Conservation (phyloP, 2,329 filamentous ascomycete species). For the Trichoderma harzianum region DNA sequence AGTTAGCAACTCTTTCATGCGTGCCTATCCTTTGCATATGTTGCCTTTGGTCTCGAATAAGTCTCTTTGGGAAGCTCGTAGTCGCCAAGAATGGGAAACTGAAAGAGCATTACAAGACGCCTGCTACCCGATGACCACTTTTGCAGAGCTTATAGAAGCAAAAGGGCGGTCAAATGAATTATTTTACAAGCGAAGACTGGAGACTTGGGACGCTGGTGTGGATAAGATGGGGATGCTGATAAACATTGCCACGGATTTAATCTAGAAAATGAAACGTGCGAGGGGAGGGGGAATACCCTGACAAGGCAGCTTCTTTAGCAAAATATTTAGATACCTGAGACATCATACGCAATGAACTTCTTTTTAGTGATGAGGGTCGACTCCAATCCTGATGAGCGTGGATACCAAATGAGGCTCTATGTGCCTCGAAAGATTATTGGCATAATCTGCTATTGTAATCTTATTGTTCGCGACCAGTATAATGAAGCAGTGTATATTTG, state of each 20-base stretch:
- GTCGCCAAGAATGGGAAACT: background rate
- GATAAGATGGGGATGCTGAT: background rate
- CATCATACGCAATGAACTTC: background rate
- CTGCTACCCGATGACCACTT: background rate
- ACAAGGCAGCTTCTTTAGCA: background rate
- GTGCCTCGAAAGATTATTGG: background rate
- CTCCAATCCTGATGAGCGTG: background rate
- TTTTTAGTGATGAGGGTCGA: background rate
- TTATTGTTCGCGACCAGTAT: background rate
- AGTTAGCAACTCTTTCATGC: background rate
- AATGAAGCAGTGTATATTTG: background rate
- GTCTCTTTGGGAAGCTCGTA: background rate
- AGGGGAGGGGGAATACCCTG: background rate
- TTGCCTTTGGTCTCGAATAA: background rate
- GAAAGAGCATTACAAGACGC: background rate
- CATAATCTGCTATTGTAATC: background rate
- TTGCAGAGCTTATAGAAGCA: background rate
- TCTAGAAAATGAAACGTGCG: background rate
- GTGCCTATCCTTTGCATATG: background rate
- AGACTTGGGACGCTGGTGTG: background rate
- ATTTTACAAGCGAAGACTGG: background rate
- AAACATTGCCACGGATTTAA: background rate
- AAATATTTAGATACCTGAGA: background rate
- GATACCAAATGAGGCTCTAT: background rate
- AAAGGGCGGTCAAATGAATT: background rate